Percentiles rank a stretch among this genome's conserved stretches.
These are phyloP conservation scores for Fusarium sp. DNA, from an alignment of 2,329 filamentous ascomycete genomes.

Conservation along the genomic window DNA sequence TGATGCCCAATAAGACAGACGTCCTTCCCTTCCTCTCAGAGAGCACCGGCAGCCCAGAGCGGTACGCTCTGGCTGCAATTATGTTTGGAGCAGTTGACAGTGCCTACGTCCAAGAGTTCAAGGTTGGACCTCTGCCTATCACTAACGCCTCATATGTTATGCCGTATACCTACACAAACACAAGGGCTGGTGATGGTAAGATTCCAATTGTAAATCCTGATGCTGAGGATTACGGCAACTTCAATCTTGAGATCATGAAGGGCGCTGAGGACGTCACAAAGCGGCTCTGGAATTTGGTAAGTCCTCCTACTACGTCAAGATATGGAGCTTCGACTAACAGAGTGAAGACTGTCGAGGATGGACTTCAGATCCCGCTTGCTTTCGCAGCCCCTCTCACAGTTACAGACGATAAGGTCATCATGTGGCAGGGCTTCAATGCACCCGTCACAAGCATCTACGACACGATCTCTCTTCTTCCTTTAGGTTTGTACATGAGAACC, in stretches of 20 bases:
- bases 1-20: conserved; percentile 6
- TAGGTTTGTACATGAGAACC: not conserved
- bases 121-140: not conserved
- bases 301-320: too few relatives aligned
- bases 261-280: not conserved
- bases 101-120: conserved; percentile 2
- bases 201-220: not conserved
- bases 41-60: not conserved
- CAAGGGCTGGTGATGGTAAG: not conserved
- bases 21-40: not conserved
- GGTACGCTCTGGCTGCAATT: not conserved
- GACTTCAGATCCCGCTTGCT: not conserved
- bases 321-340: too few relatives aligned
- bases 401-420: not conserved
- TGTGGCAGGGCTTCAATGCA: conserved; percentile 8
- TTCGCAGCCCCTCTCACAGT: not conserved
- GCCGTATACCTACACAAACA: not conserved
- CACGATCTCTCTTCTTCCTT: not conserved
- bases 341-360: not conserved
- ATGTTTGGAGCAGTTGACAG: not conserved
- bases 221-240: not conserved
- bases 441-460: conserved; percentile 1
- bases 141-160: not conserved
- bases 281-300: not conserved
- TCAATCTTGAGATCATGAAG: conserved; percentile 2